phyloP scores from a whole-genome alignment of 306 rosid genomes.

The Gastrolobium villosum region DNA sequence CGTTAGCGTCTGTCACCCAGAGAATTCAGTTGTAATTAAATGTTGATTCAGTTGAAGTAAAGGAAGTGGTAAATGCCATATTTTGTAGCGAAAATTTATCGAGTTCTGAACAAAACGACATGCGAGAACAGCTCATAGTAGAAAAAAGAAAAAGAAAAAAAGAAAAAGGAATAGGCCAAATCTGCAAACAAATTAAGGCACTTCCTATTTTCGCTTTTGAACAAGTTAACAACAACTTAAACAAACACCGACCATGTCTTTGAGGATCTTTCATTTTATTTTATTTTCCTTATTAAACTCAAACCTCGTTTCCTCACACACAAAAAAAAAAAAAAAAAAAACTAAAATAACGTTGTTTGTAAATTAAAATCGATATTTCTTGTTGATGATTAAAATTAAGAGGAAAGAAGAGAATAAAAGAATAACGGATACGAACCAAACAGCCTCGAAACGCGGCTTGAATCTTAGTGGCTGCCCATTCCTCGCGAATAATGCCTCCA shows the following conservation, averaged over 20 bases:
- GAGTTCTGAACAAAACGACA: slow-evolving; percentile 49
- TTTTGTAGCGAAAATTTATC: slow-evolving; percentile 22
- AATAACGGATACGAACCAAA: slow-evolving; percentile 61
- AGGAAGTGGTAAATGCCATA: slow-evolving; percentile 28
- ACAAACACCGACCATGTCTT: background rate
- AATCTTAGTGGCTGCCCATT: slow-evolving; percentile 72
- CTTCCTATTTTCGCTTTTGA: background rate
- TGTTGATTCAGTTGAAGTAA: slow-evolving; percentile 2
- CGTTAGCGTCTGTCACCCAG: slow-evolving; percentile 32
- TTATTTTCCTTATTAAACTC: background rate
- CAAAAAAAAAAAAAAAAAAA: background rate
- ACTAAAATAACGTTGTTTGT: background rate
- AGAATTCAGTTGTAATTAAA: background rate
- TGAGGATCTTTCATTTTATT: background rate
- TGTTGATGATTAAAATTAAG: background rate
- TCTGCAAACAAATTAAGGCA: slow-evolving; percentile 1
- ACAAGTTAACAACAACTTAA: background rate
- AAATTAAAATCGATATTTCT: background rate
- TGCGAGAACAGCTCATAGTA: slow-evolving; percentile 36
- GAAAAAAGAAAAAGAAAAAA: background rate
- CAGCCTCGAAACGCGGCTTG: slow-evolving; percentile 90
- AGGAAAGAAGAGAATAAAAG: slow-evolving; percentile 15
- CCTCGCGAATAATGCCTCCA: slow-evolving; percentile 46
- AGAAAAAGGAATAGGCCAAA: background rate
- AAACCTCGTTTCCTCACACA: background rate